Percentiles rank a stretch among this genome's conserved stretches.
These are phyloP conservation scores for Tolypocladium tropicale DNA, from an alignment of 2,329 filamentous ascomycete species.

Conservation along the genomic window DNA sequence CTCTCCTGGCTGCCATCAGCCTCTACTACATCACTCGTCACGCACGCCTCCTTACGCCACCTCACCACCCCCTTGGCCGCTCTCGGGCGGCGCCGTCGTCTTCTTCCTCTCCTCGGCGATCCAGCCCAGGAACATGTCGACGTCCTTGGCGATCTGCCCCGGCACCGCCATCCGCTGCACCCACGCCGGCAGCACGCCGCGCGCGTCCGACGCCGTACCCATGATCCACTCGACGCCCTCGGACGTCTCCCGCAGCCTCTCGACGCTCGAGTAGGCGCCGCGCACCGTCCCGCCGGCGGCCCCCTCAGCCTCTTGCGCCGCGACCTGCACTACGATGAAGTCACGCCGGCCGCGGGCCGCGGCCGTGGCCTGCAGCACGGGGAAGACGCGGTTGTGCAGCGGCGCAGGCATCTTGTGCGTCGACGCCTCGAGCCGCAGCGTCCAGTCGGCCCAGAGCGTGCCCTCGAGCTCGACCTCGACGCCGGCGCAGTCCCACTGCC, in stretches of 20 bases:
- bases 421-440: conserved; percentile 50
- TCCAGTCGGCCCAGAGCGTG: conserved; percentile 35
- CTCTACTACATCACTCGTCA: not conserved
- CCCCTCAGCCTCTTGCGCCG: conserved; percentile 26
- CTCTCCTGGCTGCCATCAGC: not conserved
- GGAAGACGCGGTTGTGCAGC: conserved; percentile 56
- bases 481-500: conserved; percentile 34
- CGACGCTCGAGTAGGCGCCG: conserved; percentile 55
- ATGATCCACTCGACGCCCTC: conserved; percentile 62
- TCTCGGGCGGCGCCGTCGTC: not conserved
- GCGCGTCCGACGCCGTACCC: conserved; percentile 64
- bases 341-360: conserved; percentile 29
- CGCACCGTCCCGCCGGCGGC: conserved; percentile 34
- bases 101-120: conserved; percentile 33
- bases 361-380: conserved; percentile 52
- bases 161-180: conserved; percentile 56
- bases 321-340: conserved; percentile 48
- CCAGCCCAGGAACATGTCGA: conserved; percentile 58
- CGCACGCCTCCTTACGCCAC: not conserved
- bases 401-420: conserved; percentile 50
- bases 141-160: conserved; percentile 58
- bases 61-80: not conserved
- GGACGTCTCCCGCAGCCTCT: conserved; percentile 41
- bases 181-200: conserved; percentile 54
- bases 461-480: conserved; percentile 27